Evolutionary conservation across 2,329 filamentous ascomycete genomes (phyloP).

Genomic region (Diaporthe destruens): DNA sequence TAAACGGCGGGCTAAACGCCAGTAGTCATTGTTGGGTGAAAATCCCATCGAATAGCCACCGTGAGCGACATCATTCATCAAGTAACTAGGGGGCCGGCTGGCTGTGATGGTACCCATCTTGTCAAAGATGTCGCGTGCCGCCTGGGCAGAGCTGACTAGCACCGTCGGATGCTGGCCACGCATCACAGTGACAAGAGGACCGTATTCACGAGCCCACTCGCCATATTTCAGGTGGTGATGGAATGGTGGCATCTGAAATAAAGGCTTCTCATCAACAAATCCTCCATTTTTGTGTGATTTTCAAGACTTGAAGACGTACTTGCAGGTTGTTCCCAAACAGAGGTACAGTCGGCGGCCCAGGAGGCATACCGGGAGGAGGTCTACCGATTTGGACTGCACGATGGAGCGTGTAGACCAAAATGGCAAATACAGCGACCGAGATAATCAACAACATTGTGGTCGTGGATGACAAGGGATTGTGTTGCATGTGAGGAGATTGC

Average conservation of each 20-base stretch:
- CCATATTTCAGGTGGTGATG: constrained; percentile 3
- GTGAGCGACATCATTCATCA: background rate
- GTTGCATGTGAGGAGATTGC: background rate
- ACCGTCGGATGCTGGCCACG: background rate
- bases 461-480: too few relatives aligned
- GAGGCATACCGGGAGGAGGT: background rate
- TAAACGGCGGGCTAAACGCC: constrained; percentile 1
- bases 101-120: constrained; percentile 12
- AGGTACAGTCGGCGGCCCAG: background rate
- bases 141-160: background rate
- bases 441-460: background rate
- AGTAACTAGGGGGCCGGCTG: constrained; percentile 2
- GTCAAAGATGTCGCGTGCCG: constrained; percentile 9
- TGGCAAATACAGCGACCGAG: background rate
- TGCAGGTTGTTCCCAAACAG: background rate
- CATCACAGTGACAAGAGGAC: constrained; percentile 7
- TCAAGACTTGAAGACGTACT: background rate
- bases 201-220: constrained; percentile 6
- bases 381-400: background rate
- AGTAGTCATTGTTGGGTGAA: constrained; percentile 6
- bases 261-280: too few relatives aligned
- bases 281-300: too few relatives aligned
- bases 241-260: background rate
- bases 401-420: background rate
- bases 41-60: background rate